Evolutionary conservation across 1,284 basidiomycete species (phyloP).

Genomic region (Ustilago esculenta): DNA sequence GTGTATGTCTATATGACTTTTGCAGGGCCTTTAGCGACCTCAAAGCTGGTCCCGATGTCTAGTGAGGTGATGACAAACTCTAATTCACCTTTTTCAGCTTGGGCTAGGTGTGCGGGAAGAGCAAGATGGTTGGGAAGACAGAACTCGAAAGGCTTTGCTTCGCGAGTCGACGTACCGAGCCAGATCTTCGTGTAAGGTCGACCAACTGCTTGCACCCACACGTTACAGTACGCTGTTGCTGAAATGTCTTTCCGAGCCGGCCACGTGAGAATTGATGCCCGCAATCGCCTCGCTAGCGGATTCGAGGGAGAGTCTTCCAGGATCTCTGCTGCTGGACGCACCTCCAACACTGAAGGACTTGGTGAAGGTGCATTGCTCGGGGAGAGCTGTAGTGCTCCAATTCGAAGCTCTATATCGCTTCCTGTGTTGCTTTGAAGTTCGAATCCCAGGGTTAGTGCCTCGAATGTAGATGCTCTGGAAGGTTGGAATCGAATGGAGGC

Average conservation of each 20-base stretch:
- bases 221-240: slow-evolving; percentile 13
- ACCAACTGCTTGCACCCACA: slow-evolving; percentile 19
- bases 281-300: not conserved
- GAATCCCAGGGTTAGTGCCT: slow-evolving; percentile 21
- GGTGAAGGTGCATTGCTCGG: not conserved
- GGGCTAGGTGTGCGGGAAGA: not conserved
- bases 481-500: too few relatives aligned
- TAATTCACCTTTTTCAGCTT: not conserved
- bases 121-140: slow-evolving; percentile 12
- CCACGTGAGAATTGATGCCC: slow-evolving; percentile 10
- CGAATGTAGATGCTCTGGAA: too few relatives aligned
- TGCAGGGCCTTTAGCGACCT: slow-evolving; percentile 2
- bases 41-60: not conserved
- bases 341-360: not conserved
- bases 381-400: slow-evolving; percentile 25
- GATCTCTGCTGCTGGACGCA: not conserved
- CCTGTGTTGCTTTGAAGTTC: not conserved
- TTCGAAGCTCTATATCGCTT: not conserved
- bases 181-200: slow-evolving; percentile 13
- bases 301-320: not conserved
- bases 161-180: slow-evolving; percentile 40
- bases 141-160: slow-evolving; percentile 28
- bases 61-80: slow-evolving; percentile 23
- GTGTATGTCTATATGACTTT: slow-evolving; percentile 1
- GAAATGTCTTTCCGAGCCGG: not conserved